A percentile compares a stretch with the other conserved stretches of the same genome.
phyloP scores from a whole-genome alignment of 139 green algal genomes.

The Yamagishiella unicocca region DNA sequence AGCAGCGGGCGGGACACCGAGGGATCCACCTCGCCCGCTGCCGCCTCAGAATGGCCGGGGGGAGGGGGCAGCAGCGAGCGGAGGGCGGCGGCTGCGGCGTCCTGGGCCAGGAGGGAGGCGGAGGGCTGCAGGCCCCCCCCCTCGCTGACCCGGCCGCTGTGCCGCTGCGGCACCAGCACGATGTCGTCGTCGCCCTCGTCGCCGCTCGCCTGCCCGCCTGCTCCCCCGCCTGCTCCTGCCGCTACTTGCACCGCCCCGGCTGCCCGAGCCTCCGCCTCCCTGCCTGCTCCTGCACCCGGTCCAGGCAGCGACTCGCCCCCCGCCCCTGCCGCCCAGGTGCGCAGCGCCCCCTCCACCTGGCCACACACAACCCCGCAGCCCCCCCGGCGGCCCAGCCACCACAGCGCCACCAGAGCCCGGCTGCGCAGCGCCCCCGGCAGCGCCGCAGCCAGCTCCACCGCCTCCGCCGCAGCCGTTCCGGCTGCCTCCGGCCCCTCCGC shows the following conservation, averaged over 20 bases:
- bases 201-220: neutral
- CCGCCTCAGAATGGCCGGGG: too few relatives aligned
- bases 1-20: too few relatives aligned
- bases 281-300: neutral
- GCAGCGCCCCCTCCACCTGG: neutral
- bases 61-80: too few relatives aligned
- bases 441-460: neutral
- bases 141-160: neutral
- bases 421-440: neutral
- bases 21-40: neutral
- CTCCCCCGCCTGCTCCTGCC: neutral
- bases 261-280: neutral
- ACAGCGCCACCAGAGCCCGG: conserved; percentile 1
- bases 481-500: neutral
- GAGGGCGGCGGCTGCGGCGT: neutral
- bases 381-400: neutral
- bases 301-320: neutral
- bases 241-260: neutral
- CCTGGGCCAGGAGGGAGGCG: too few relatives aligned
- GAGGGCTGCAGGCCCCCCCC: neutral
- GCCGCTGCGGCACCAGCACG: neutral
- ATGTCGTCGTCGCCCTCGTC: neutral
- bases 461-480: neutral
- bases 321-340: neutral
- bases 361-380: neutral